Conservation (phyloP, 1,284 basidiomycete species). For the Anthracocystis panici-leucophaei region DNA sequence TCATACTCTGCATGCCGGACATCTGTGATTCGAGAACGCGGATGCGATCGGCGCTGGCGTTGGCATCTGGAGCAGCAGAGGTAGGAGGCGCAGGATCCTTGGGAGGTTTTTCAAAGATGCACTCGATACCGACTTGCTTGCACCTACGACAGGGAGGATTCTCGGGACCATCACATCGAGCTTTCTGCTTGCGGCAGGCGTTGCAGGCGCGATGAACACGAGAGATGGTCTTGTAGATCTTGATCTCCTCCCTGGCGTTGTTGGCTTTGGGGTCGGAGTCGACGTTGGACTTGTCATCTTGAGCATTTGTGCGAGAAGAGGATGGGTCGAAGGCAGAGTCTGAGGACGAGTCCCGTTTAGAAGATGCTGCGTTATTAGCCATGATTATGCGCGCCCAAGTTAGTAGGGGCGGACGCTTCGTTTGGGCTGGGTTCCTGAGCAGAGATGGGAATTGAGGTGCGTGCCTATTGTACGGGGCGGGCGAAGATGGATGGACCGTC, state of each 20-base stretch:
- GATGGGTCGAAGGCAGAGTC: constrained; percentile 8
- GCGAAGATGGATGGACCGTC: not conserved
- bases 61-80: constrained; percentile 70
- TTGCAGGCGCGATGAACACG: constrained; percentile 54
- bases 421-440: not conserved
- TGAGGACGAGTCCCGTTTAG: constrained; percentile 8
- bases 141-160: constrained; percentile 89
- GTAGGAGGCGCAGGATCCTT: constrained; percentile 74
- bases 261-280: constrained; percentile 21
- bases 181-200: constrained; percentile 57
- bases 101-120: constrained; percentile 92
- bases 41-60: constrained; percentile 69
- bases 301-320: constrained; percentile 1
- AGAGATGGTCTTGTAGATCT: constrained; percentile 52
- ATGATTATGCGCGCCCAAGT: not conserved
- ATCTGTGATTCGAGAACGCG: constrained; percentile 38
- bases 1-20: constrained; percentile 47
- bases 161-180: constrained; percentile 47
- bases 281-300: constrained; percentile 2
- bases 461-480: not conserved
- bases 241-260: constrained; percentile 23
- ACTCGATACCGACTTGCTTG: constrained; percentile 82
- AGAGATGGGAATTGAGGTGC: not conserved
- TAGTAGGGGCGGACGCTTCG: not conserved
- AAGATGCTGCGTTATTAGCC: constrained; percentile 12